Evolutionary conservation across 129 eudicot genomes (phyloP).

Genomic region (Dittrichia graveolens): DNA sequence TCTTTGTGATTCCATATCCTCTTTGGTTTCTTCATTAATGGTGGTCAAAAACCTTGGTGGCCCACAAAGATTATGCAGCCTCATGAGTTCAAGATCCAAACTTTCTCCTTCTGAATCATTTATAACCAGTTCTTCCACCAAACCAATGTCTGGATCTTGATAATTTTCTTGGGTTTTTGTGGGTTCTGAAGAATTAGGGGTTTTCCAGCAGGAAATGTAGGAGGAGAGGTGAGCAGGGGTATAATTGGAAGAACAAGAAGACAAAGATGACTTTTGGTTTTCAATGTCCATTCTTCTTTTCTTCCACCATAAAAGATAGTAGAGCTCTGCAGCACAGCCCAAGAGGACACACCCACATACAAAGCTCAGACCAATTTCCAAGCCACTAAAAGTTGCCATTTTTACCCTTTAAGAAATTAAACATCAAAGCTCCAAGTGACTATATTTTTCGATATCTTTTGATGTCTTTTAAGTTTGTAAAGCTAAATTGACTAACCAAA

Average conservation of each 20-base stretch:
- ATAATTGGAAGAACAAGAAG: constrained; percentile 34
- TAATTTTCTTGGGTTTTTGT: constrained; percentile 36
- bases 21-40: constrained; percentile 83
- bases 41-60: constrained; percentile 94
- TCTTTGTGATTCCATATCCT: constrained; percentile 79
- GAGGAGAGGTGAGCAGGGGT: constrained; percentile 33
- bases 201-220: constrained; percentile 66
- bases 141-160: constrained; percentile 51
- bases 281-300: constrained; percentile 45
- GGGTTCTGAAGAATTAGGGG: constrained; percentile 31
- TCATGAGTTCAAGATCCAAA: constrained; percentile 75
- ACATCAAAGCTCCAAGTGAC: constrained; percentile 30
- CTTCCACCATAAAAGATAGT: constrained; percentile 79
- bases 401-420: constrained; percentile 33
- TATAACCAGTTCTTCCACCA: constrained; percentile 31
- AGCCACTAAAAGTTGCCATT: constrained; percentile 72
- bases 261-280: constrained; percentile 27
- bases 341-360: constrained; percentile 75
- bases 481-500: constrained; percentile 15
- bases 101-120: constrained; percentile 58
- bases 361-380: constrained; percentile 72
- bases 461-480: background rate
- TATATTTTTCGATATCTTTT: background rate
- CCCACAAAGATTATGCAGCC: constrained; percentile 85
- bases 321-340: constrained; percentile 65